Evolutionary conservation across 805 yeast genomes (phyloP), one percentile per base, ranked within the genome.

Genomic region (Teunomyces cretensis): DNA sequence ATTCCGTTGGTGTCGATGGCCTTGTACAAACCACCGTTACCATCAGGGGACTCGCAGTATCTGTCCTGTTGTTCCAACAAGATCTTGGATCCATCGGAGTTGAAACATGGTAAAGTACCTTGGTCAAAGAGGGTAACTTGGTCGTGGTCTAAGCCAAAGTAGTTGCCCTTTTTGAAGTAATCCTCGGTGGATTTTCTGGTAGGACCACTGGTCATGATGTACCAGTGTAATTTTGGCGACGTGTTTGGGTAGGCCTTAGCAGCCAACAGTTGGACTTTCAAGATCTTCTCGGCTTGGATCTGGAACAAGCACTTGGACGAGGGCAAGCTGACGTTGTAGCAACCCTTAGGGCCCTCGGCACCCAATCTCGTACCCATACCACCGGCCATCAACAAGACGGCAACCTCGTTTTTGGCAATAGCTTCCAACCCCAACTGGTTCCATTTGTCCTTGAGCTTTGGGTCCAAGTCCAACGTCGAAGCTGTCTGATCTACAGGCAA

Each of bases 311-410:
- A 80, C 62, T 88, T 88, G 28, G 76, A 75, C 2, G 96, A 87
- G 1, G 97, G 96, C 41, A 94, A 76, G 0, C 85, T 85, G 49
- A 94, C 84, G 62, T 92, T 80, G 61, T 81, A 94, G 66, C 97
- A 92, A 1, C 99, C 99, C 66, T 94, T 94, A 30, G 99, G 99
- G 19, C 72, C 80, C 3, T 82, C 70, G 1, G 96, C 89, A 1
- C 99, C 99, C 44, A 94, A 74, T 50, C 99, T 77, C 6, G 97
- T 87, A 27, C 99, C 99, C 66, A 94, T 99, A 41, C 99, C 99
- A 45, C 99, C 99, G 9, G 99, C 97, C 87, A 94, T 85, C 42
- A 94, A 73, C 35, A 94, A 74, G 4, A 94, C 92, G 28, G 89
- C 99, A 17, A 92, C 98, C 57, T 86, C 80, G 51, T 84, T 84